These are phyloP conservation scores for Penicillium aurantiogriseum DNA, from an alignment of 2,329 filamentous ascomycete species.

Conservation along the genomic window DNA sequence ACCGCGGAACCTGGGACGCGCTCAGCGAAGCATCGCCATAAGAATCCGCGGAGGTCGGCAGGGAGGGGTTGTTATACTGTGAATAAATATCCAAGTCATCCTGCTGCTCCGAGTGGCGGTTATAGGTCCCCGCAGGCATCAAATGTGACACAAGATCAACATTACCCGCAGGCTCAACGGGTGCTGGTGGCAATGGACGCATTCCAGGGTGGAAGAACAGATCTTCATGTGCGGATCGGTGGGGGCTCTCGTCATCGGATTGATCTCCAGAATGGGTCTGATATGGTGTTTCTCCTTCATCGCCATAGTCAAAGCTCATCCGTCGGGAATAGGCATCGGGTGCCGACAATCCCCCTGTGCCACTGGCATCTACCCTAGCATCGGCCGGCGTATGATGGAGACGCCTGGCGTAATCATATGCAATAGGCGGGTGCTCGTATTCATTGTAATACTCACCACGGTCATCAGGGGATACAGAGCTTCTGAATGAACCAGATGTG, in stretches of 20 bases:
- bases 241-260: conserved; percentile 62
- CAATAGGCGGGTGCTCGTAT: conserved; percentile 39
- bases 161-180: conserved; percentile 56
- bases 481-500: conserved; percentile 29
- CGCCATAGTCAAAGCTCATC: conserved; percentile 88
- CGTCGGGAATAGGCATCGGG: conserved; percentile 64
- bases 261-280: conserved; percentile 54
- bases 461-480: conserved; percentile 26
- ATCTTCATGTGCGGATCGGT: conserved; percentile 74
- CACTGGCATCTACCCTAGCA: conserved; percentile 79
- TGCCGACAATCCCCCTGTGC: conserved; percentile 82
- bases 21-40: conserved; percentile 49
- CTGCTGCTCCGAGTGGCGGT: conserved; percentile 44
- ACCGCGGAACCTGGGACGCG: conserved; percentile 60
- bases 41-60: conserved; percentile 50
- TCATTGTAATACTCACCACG: conserved; percentile 31
- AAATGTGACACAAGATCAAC: conserved; percentile 46
- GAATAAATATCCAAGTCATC: conserved; percentile 40
- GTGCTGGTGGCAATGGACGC: conserved; percentile 62
- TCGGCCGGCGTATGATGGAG: conserved; percentile 57
- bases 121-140: conserved; percentile 60
- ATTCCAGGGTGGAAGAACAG: conserved; percentile 92
- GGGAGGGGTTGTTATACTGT: conserved; percentile 39
- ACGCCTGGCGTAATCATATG: conserved; percentile 56
- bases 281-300: conserved; percentile 70